Evolutionary conservation across 169 alveolate species (phyloP).

Genomic region (Plasmodium reichenowi): DNA sequence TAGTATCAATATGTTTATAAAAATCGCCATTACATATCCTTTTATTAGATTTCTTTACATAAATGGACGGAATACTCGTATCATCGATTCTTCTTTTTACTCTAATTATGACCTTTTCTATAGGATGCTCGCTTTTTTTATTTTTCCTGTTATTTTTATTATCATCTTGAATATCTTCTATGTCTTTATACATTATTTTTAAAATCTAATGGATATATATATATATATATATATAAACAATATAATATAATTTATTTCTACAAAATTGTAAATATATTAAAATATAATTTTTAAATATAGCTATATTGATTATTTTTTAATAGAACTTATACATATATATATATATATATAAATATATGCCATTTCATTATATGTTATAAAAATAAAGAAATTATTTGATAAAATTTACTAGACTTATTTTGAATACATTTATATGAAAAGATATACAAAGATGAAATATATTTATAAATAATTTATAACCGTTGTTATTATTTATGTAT

Average conservation of each 20-base stretch:
- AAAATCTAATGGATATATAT: background rate
- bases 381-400: no score
- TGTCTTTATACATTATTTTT: conserved; percentile 53
- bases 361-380: no score
- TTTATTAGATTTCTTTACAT: conserved; percentile 60
- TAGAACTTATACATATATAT: background rate
- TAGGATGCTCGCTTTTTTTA: background rate
- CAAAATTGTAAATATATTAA: no score
- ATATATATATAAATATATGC: background rate
- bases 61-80: conserved; percentile 63
- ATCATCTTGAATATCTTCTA: background rate
- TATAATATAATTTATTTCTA: no score
- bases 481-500: conserved; percentile 7
- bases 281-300: no score
- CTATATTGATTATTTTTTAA: no score
- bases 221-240: background rate
- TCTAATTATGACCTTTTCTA: conserved; percentile 71
- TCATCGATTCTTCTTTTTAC: conserved; percentile 73
- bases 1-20: conserved; percentile 59
- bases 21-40: conserved; percentile 63
- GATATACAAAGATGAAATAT: background rate
- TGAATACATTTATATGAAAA: background rate
- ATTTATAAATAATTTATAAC: no score
- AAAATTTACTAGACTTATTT: no score
- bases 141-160: conserved; percentile 6